Conservation (phyloP, 306 rosid species). For the Rosa persica region DNA sequence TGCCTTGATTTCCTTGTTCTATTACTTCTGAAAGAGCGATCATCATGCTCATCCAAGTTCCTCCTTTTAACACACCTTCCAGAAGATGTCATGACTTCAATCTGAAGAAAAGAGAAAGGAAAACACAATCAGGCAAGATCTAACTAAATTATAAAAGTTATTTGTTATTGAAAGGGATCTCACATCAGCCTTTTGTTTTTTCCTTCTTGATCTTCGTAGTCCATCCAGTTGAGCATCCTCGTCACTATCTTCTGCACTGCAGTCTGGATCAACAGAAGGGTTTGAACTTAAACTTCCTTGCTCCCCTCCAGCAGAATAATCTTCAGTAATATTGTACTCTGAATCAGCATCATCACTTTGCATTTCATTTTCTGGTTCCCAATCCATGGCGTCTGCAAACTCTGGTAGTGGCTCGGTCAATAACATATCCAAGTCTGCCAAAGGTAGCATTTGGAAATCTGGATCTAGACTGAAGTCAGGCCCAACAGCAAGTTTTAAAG, state of each 20-base stretch:
- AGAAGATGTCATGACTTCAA: conserved; percentile 83
- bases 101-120: conserved; percentile 43
- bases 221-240: conserved; percentile 59
- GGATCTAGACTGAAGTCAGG: conserved; percentile 95
- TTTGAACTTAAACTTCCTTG: conserved; percentile 68
- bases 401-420: conserved; percentile 74
- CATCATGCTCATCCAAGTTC: conserved; percentile 83
- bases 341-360: conserved; percentile 88
- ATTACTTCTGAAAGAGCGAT: conserved; percentile 40
- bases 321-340: conserved; percentile 84
- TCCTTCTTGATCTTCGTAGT: conserved; percentile 79
- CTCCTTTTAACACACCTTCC: conserved; percentile 96
- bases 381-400: conserved; percentile 78
- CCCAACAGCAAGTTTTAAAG: conserved; percentile 78
- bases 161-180: conserved; percentile 38
- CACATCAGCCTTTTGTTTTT: conserved; percentile 73
- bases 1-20: conserved; percentile 58
- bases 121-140: conserved; percentile 27
- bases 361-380: conserved; percentile 91
- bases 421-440: conserved; percentile 77
- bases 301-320: conserved; percentile 68
- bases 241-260: conserved; percentile 79
- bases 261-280: conserved; percentile 61
- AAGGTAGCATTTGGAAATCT: conserved; percentile 82
- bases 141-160: conserved; percentile 1